A percentile compares a stretch with the other conserved stretches of the same genome.
These are phyloP conservation scores for Neonectria faginata DNA, from an alignment of 2,329 filamentous ascomycete species.

Conservation along the genomic window DNA sequence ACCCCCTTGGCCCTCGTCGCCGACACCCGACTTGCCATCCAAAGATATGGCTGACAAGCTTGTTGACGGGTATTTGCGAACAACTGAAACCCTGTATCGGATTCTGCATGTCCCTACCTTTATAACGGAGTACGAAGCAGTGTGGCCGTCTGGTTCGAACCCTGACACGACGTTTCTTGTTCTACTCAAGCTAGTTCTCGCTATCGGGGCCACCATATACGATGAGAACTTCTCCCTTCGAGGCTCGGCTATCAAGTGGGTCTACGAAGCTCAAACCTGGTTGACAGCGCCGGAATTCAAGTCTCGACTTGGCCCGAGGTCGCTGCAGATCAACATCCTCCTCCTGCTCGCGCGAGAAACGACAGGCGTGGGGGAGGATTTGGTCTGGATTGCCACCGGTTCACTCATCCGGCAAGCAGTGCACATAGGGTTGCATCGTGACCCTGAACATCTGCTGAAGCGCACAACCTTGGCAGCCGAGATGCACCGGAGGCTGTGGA, in stretches of 20 bases:
- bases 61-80: constrained; percentile 61
- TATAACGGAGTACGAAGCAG: constrained; percentile 58
- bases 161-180: constrained; percentile 61
- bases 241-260: constrained; percentile 63
- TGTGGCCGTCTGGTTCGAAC: constrained; percentile 56
- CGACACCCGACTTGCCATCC: constrained; percentile 59
- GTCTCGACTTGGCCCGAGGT: constrained; percentile 59
- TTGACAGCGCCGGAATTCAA: constrained; percentile 66
- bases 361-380: constrained; percentile 55
- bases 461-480: no score
- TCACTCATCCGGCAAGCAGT: constrained; percentile 40
- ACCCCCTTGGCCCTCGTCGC: constrained; percentile 60
- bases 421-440: no score
- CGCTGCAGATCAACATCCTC: constrained; percentile 61
- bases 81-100: constrained; percentile 60
- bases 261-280: constrained; percentile 69
- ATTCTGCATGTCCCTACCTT: constrained; percentile 66
- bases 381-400: constrained; percentile 61
- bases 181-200: constrained; percentile 68
- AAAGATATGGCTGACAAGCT: constrained; percentile 59
- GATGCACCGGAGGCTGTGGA: no score
- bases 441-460: no score
- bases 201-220: constrained; percentile 65
- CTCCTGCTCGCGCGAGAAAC: constrained; percentile 57
- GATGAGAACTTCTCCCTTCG: constrained; percentile 64